Evolutionary conservation across 768 basidiomycete species (phyloP), one percentile per base, ranked within the genome.

Genomic region (Lentinula detonsa): DNA sequence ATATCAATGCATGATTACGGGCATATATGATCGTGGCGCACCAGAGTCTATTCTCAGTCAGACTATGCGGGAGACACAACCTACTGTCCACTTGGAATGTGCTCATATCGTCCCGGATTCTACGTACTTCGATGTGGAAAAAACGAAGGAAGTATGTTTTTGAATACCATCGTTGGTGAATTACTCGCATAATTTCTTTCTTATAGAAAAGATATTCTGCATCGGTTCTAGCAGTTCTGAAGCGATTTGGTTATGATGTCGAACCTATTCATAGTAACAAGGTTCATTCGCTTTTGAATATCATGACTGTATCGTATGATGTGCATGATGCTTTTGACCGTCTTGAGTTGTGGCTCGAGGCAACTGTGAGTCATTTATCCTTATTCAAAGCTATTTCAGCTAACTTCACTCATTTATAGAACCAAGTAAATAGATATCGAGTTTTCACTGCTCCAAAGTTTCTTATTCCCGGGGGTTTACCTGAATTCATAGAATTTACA

Each of bases 221-320:
- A 1, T 56, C 67, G 5, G 62, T 67, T 53, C 68, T 67, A 67
- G 68, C 70, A 13, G 62, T 71, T 35, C 64, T 74, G 65, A 2
- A 57, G 13, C 57, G 65, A 21, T 73, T 75, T 63, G 71, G 72
- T 3, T 66, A 69, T 52, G 48, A 56, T 48, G n/a, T 57, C 3
- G 65, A 66, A 1, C 66, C 69, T 1, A 21, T 21, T 1, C 21
- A 21, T 11, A 49, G 73, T 43, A 18, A 46, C 33, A 67, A 71
- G 33, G 59, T 74, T 4, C 72, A 73, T 59, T 65, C 66, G 23
- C 65, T 76, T 13, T 66, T 68, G 37, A 74, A 75, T 50, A 66
- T 72, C 9, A 68, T 76, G 65, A 76, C 72, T n/a, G 16, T 75
- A 64, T 55, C 35, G 23, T 6, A 15, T 18, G 40, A 45, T 31